Conservation (phyloP, 331 rosid species). For the Dryas integrifolia region DNA sequence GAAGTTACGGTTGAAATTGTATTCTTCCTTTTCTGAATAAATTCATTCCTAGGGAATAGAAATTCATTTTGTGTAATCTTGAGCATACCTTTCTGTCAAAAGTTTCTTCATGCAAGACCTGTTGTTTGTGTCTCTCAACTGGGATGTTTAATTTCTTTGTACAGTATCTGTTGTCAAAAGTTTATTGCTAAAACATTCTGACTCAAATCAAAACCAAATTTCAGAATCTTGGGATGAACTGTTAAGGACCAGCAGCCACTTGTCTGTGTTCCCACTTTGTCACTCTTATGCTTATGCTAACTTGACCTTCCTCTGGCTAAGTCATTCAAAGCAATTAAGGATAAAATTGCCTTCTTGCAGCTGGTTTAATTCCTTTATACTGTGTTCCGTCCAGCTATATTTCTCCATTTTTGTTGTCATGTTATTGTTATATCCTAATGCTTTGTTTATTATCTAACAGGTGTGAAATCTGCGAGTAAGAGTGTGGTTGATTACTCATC, state of each 20-base stretch:
- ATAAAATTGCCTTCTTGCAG: not conserved
- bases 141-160: not conserved
- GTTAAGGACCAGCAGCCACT: not conserved
- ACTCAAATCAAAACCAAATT: not conserved
- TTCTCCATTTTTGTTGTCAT: conserved; percentile 21
- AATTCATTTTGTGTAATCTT: not conserved
- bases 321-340: not conserved
- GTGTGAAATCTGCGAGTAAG: conserved; percentile 50
- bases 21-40: not conserved
- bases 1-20: not conserved
- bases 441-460: conserved; percentile 36
- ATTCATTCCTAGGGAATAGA: not conserved
- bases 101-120: not conserved
- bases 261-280: not conserved
- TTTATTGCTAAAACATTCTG: no score
- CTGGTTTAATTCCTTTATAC: not conserved
- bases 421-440: conserved; percentile 5
- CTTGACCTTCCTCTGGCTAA: not conserved
- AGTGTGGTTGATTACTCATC: conserved; percentile 39
- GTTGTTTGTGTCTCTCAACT: not conserved
- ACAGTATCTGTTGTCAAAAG: no score
- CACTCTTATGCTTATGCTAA: not conserved
- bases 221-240: not conserved
- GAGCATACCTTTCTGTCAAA: not conserved
- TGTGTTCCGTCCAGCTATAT: not conserved